Conservation (phyloP, 108 stramenopile species). For the Pseudonitzschia multistriata region DNA sequence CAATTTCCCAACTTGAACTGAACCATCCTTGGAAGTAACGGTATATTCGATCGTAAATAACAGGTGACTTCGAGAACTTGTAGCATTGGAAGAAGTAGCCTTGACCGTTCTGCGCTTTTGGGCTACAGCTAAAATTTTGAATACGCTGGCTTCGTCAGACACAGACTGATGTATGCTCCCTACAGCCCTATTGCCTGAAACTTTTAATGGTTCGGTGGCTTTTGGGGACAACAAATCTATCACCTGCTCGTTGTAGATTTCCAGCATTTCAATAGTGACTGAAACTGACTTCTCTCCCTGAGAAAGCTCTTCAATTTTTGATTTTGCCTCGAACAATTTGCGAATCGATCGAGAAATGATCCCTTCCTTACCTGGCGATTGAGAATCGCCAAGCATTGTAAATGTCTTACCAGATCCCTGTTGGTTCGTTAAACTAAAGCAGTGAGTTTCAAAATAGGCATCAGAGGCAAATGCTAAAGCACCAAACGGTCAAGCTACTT, state of each 20-base stretch:
- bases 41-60: constrained; percentile 81
- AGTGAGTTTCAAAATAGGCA: too few relatives aligned
- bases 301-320: constrained; percentile 43
- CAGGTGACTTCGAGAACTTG: constrained; percentile 80
- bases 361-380: constrained; percentile 47
- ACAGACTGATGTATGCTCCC: constrained; percentile 56
- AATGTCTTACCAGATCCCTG: constrained; percentile 72
- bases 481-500: background rate
- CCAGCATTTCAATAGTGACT: constrained; percentile 88
- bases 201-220: constrained; percentile 42
- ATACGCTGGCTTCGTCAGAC: constrained; percentile 47
- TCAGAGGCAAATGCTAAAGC: background rate
- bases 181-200: constrained; percentile 64
- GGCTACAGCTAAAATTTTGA: constrained; percentile 53
- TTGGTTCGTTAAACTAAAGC: constrained; percentile 20
- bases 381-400: constrained; percentile 85
- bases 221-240: constrained; percentile 74
- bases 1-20: constrained; percentile 57
- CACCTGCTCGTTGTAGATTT: constrained; percentile 98
- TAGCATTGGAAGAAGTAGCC: constrained; percentile 83
- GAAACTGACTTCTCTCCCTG: constrained; percentile 54
- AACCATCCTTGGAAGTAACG: constrained; percentile 46
- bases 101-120: constrained; percentile 74
- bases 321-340: constrained; percentile 79
- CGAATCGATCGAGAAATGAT: constrained; percentile 67